Evolutionary conservation across 1,284 basidiomycete genomes (phyloP), one percentile per base, ranked within the genome.

Genomic region (Trametes versicolor): DNA sequence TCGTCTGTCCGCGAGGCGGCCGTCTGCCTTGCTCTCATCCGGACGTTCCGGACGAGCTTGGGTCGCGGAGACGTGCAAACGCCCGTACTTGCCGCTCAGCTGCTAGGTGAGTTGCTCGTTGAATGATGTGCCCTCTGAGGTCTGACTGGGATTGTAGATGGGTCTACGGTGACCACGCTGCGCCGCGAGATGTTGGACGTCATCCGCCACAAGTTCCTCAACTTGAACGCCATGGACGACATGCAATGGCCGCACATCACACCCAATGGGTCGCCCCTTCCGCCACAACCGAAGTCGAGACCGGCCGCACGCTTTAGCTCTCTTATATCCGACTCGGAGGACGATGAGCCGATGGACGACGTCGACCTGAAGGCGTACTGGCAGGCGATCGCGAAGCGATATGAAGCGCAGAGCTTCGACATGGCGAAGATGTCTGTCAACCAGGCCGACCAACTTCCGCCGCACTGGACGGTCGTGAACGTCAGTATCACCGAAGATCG

Each of bases 401-500:
- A 94, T 71, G 78, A 82, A 49, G 75, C 76, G 41, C 81, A 83
- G 62, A 74, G 74, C 2, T 76, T 86, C 32, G 82, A 85, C 62
- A 69, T 80, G 1, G 72, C 74, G 21, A 72, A 74, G 43, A 74
- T 82, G 49, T 77, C 81, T 2, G 64, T 78, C 7, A 77, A 81
- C 25, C 80, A 80, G 68, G 76, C 79, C 13, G 73, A 82, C 48
- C 72, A 77, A 48, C 80, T 99, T 1, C 96, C 97, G 0, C 68
- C 76, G 3, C 85, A 91, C 66, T 99, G 97, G 96, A 93, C 90
- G 5, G 86, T 97, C 12, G 82, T 98, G 60, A 94, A 91, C 66
- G 89, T 99, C 70, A 92, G 85, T 66, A 83, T 98, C 56, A 92
- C 93, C 0, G 87, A 92, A 7, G 95, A 98, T 73, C 88, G 88